Evolutionary conservation across 768 basidiomycete genomes (phyloP), one percentile per base, ranked within the genome.

Genomic region (Pulveroboletus ravenelii): DNA sequence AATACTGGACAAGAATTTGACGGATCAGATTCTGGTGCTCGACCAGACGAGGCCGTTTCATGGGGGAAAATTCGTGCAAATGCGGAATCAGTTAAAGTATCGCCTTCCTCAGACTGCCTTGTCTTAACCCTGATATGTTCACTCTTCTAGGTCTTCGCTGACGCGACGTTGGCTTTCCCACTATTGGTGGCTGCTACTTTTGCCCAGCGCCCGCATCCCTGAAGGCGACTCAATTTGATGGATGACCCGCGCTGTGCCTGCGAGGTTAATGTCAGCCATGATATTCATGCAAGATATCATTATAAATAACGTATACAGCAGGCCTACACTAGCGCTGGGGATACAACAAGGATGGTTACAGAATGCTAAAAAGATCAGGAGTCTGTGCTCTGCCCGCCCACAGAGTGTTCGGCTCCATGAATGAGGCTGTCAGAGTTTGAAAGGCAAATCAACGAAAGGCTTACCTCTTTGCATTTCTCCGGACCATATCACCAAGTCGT

Each of bases 1-100:
- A 99, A 98, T 63, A 99, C 96, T 2, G 96, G 95, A 0, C 93
- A 99, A 74, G 96, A 99, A 73, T 99, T 96, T 58, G 96, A 99
- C 66, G 96, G 96, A 2, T 97, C 93, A 8, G 95, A 98, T 67
- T 94, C 94, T 6, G 95, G 95, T 15, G 94, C 96, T 30, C 77
- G 91, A 51, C 96, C 96, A 9, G 96, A 99, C 61, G 96, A 99
- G 70, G 96, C 96, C 1, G 83, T 99, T 23, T 93, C 90, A 3
- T 99, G 96, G 96, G 96, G 96, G 1, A 99, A 99, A 74, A 97
- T 98, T 55, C 81, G 92, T 32, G 85, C 87, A 12, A 85, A 84
- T 9, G 77, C 90, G 5, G 85, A 91, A 65, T 76, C 89, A 8
- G 83, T 93, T 6, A 92, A 95, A 77, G 92, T 88, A 56, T 15